These are phyloP conservation scores for Saccharomyces hybrid DNA, from an alignment of 1,139 yeast genomes.

Conservation along the genomic window DNA sequence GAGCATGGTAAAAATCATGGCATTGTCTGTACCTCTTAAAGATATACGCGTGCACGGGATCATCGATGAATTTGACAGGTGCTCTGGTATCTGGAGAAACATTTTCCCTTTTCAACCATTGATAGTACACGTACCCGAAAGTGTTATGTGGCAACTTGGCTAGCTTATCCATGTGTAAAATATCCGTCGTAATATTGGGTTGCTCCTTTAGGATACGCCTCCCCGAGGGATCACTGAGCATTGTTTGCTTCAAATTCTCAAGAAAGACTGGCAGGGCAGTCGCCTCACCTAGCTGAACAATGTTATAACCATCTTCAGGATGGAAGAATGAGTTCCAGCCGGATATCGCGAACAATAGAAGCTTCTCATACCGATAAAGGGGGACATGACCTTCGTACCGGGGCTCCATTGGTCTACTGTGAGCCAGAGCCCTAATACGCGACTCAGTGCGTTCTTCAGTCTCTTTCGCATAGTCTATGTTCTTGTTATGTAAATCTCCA, in stretches of 20 bases:
- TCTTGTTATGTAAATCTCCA: constrained; percentile 38
- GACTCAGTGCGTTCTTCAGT: constrained; percentile 26
- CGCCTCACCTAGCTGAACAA: constrained; percentile 93
- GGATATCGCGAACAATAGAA: constrained; percentile 60
- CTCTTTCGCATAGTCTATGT: constrained; percentile 21
- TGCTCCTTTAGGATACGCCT: constrained; percentile 67
- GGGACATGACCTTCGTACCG: constrained; percentile 80
- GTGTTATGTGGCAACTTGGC: constrained; percentile 59
- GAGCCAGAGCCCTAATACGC: constrained; percentile 18
- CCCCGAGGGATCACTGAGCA: constrained; percentile 73
- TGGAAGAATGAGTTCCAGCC: constrained; percentile 78
- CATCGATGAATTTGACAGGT: constrained; percentile 77
- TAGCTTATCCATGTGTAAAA: constrained; percentile 58
- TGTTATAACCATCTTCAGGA: constrained; percentile 54
- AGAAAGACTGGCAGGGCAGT: constrained; percentile 72
- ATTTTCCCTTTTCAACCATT: constrained; percentile 81
- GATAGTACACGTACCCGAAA: constrained; percentile 68
- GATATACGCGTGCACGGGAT: constrained; percentile 85
- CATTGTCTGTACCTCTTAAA: constrained; percentile 92
- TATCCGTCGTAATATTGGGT: constrained; percentile 74
- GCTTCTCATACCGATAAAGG: constrained; percentile 53
- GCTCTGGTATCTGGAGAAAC: constrained; percentile 93
- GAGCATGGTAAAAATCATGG: constrained; percentile 93
- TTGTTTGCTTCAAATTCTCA: constrained; percentile 52
- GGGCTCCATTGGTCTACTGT: constrained; percentile 35